These are phyloP conservation scores for Boletellus sp. DNA, from an alignment of 768 basidiomycete species.

Conservation along the genomic window DNA sequence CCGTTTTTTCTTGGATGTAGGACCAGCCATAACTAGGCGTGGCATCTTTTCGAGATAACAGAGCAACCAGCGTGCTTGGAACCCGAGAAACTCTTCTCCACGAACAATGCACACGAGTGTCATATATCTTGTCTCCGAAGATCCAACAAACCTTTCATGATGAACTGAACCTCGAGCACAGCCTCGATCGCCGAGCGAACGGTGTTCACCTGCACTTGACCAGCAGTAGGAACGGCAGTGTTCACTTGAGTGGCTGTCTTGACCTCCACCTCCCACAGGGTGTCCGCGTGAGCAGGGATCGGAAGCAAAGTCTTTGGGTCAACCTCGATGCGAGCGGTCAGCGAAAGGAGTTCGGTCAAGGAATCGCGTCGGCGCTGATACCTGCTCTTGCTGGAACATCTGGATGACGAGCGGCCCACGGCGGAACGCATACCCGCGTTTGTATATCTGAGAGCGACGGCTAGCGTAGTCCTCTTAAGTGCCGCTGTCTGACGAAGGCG, in stretches of 20 bases:
- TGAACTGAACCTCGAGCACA: slow-evolving; percentile 72
- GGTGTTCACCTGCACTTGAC: slow-evolving; percentile 58
- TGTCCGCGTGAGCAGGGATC: slow-evolving; percentile 73
- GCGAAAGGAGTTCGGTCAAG: neutral
- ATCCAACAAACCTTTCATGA: slow-evolving; percentile 84
- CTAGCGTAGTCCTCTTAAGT: slow-evolving; percentile 30
- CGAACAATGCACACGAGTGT: neutral
- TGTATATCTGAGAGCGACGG: slow-evolving; percentile 73
- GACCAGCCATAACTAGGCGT: too few species aligned
- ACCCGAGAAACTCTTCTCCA: neutral
- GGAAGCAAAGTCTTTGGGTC: slow-evolving; percentile 73
- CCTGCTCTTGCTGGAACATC: slow-evolving; percentile 86
- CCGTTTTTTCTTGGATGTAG: too few species aligned
- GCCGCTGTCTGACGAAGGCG: neutral
- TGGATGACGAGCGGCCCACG: slow-evolving; percentile 67
- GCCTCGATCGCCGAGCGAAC: slow-evolving; percentile 68
- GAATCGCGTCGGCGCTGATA: slow-evolving; percentile 23
- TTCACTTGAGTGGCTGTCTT: slow-evolving; percentile 77
- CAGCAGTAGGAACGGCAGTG: slow-evolving; percentile 43
- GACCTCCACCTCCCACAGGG: slow-evolving; percentile 86
- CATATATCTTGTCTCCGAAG: slow-evolving; percentile 70
- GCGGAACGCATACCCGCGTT: slow-evolving; percentile 74
- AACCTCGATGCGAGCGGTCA: slow-evolving; percentile 41
- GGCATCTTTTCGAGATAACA: too few species aligned
- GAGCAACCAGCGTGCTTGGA: too few species aligned